A percentile compares a stretch with the other conserved stretches of the same genome.
phyloP scores from a whole-genome alignment of 2,329 filamentous ascomycete genomes.

The Plenodomus tracheiphilus region DNA sequence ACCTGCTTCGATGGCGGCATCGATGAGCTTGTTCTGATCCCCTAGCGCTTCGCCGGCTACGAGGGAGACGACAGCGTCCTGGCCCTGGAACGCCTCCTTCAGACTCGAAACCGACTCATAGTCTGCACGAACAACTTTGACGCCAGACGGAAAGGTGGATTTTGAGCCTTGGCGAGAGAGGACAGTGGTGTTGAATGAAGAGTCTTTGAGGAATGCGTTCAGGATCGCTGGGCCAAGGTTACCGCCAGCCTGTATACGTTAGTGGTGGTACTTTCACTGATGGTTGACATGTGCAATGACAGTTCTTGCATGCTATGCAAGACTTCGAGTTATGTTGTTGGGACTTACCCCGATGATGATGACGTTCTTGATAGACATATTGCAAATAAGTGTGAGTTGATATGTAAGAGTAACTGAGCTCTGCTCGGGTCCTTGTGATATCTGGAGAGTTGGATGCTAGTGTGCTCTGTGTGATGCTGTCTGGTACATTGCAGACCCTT shows the following conservation, averaged over 20 bases:
- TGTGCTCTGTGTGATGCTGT: neutral
- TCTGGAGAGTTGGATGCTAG: neutral
- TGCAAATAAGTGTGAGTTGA: neutral
- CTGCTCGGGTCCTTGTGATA: neutral
- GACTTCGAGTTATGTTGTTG: neutral
- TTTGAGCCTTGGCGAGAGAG: constrained; percentile 56
- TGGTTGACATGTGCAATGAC: neutral
- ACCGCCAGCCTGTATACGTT: constrained; percentile 38
- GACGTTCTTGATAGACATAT: constrained; percentile 49
- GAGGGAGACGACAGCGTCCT: constrained; percentile 60
- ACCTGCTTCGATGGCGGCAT: constrained; percentile 62
- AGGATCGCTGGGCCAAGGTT: constrained; percentile 51
- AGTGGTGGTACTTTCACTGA: neutral
- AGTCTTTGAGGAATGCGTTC: constrained; percentile 43
- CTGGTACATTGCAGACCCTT: neutral
- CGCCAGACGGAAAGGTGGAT: constrained; percentile 44
- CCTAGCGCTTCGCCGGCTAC: constrained; percentile 48
- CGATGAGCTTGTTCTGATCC: constrained; percentile 57
- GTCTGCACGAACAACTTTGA: constrained; percentile 54
- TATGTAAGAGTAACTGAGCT: neutral
- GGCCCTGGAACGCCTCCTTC: constrained; percentile 55
- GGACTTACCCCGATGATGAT: constrained; percentile 47
- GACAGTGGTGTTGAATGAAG: constrained; percentile 59
- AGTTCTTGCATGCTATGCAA: neutral
- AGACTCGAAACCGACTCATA: constrained; percentile 55